Percentiles rank a stretch among this genome's conserved stretches.
Conservation (phyloP, 169 alveolate species). For the Theileria annulata region DNA sequence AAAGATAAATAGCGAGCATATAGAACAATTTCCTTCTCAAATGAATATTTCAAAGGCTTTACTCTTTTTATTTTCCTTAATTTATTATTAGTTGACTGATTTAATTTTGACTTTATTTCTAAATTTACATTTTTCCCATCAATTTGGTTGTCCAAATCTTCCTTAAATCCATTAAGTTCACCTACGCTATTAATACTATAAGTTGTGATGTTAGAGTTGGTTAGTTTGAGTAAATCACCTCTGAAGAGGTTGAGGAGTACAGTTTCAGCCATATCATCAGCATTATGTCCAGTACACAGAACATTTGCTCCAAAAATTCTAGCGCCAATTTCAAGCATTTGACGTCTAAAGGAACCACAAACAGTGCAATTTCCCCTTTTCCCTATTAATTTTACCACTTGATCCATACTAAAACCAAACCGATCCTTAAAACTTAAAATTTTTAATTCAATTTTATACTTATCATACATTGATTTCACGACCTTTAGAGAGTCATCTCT, state of each 20-base stretch:
- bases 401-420: conserved; percentile 96
- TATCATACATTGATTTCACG: conserved; percentile 82
- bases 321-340: conserved; percentile 96
- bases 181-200: neutral
- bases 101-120: neutral
- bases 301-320: conserved; percentile 86
- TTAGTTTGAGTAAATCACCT: conserved; percentile 93
- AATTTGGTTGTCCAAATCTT: neutral
- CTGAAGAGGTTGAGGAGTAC: conserved; percentile 93
- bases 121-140: neutral
- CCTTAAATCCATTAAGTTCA: too few species aligned
- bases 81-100: too few species aligned
- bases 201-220: neutral
- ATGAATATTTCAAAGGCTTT: conserved; percentile 93
- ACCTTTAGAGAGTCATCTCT: conserved; percentile 95
- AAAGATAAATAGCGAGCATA: conserved; percentile 93
- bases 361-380: conserved; percentile 92
- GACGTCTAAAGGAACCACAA: conserved; percentile 97
- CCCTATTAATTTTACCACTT: conserved; percentile 91
- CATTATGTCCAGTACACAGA: conserved; percentile 97
- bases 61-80: conserved; percentile 84
- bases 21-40: conserved; percentile 96
- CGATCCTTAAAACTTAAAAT: conserved; percentile 89
- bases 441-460: conserved; percentile 86
- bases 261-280: conserved; percentile 98